Base-by-base conservation (phyloP, 2,329 filamentous ascomycete species). In the Beauveria caledonica region DNA sequence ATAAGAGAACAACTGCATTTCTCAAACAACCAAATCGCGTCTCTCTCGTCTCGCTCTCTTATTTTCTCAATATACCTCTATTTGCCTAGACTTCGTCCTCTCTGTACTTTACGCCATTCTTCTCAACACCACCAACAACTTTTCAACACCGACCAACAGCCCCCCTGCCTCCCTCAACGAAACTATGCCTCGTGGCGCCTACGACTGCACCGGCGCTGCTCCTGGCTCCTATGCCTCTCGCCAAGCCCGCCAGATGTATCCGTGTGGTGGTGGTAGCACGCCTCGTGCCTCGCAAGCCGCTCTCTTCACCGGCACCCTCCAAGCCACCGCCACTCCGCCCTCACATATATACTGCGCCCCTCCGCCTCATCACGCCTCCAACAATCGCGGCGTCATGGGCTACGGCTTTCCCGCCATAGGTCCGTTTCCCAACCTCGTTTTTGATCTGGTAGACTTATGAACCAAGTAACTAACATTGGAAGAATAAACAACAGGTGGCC, bases 201-300 rank as follows among this genome's bases (percentile, higher is more conserved):
- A 60, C 44, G 58, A 60, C 44, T 60, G 58, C 51, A 42, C 58
- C 33, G 51, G 51, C 44, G 58, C 58, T 23, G 58, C 58, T 9
- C 51, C 44, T 33, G 58, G 58, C 50, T 60, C 58, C 44, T 54
- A 42, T 25, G 58, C 58, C 23, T 54, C 50, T 11, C 49, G 51
- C 11, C 10, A 48, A 4, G 51, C 42, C 15, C 58, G 58, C 29
- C 50, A 60, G 19, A 55, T 60, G 50, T 55, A 39, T 23, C 44
- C 40, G 3, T 36, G 25, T 13, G 42, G 44, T 7, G 58, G 50
- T 15, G 58, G 58, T 17, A 36, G 19, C 33, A 60, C 58, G 9
- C 58, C 58, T 0, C 58, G 58, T 10, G 58, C 58, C 51, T 54
- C 50, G 13, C 50, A 55, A 13, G n/a, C 23, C 17, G 21, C 33